These are phyloP conservation scores for Osmanthus fragrans DNA, from an alignment of 257 asterid species.

Conservation along the genomic window DNA sequence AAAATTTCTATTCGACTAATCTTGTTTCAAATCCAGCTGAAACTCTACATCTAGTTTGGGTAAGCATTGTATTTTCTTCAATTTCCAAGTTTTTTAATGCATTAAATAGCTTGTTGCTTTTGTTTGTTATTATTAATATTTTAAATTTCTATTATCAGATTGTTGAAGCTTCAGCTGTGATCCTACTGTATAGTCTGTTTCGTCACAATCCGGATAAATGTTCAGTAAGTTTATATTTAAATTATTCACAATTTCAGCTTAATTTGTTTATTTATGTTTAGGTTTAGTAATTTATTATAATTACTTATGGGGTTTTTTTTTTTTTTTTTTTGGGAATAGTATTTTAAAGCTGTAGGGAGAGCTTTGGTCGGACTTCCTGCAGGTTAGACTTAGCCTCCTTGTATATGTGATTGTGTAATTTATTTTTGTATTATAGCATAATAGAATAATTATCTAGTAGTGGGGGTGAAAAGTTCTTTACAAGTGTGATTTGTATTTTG, in stretches of 20 bases:
- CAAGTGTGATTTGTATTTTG: neutral
- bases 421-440: neutral
- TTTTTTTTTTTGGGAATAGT: slow-evolving; percentile 38
- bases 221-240: slow-evolving; percentile 47
- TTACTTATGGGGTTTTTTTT: neutral
- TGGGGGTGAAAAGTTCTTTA: neutral
- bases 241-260: neutral
- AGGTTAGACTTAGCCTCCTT: slow-evolving; percentile 57
- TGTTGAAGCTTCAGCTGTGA: slow-evolving; percentile 57
- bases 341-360: slow-evolving; percentile 61
- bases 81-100: neutral
- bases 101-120: neutral
- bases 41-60: slow-evolving; percentile 65
- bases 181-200: slow-evolving; percentile 55
- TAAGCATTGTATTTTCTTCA: slow-evolving; percentile 22
- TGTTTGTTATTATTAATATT: no score
- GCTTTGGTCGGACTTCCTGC: slow-evolving; percentile 76
- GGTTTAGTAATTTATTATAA: neutral
- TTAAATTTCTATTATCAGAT: slow-evolving; percentile 38
- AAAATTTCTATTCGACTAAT: slow-evolving; percentile 38
- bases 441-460: neutral
- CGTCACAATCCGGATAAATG: slow-evolving; percentile 48
- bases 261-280: neutral
- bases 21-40: slow-evolving; percentile 52
- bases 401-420: neutral